Base-by-base conservation (phyloP, 1,284 basidiomycete species). In the Apiotrichum sp. region DNA sequence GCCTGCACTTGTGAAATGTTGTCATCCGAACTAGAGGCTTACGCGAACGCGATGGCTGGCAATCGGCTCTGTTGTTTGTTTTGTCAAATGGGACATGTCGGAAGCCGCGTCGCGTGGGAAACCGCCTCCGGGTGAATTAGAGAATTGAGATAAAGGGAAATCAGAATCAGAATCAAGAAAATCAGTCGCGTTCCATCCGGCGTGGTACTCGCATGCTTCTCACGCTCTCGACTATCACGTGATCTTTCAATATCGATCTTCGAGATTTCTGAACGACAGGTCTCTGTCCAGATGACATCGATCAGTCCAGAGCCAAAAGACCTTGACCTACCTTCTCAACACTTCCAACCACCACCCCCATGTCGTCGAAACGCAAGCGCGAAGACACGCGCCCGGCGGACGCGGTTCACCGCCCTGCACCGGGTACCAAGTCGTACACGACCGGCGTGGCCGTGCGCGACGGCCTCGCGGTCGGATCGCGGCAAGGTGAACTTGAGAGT, bases 391-490 rank as follows among this genome's bases (percentile, higher is more conserved):
- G 44, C 13, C 41, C 51, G 7, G 57, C 49, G 7, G 62, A 69
- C 16, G 43, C 59, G 4, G 64, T 70, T 1, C 54, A 55, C 14
- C 65, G 64, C 32, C 69, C 71, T 2, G 63, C 9, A 54, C 61
- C 13, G 9, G 68, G 69, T 0, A 71, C 70, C 2, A 66, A 62
- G 58, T 64, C 66, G 14, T 75, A 66, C 58, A 63, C 64, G 14
- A 65, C 72, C 2, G 75, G 72, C 10, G 61, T 64, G 51, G 68
- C 69, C 5, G 66, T 75, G 29, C 68, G 70, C 50, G 69, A 74
- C 52, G 74, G 61, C 2, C 62, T 77, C 3, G 64, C 62, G 6
- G 65, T 65, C 1, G 70, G 66, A 5, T 66, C 66, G 11, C 55
- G 69, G 47, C 71, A 74, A 63, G 66, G 75, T 77, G 43, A 58